Percentiles rank a stretch among this genome's conserved stretches.
These are phyloP conservation scores for Lactarius quietus DNA, from an alignment of 768 basidiomycete species.

Conservation along the genomic window DNA sequence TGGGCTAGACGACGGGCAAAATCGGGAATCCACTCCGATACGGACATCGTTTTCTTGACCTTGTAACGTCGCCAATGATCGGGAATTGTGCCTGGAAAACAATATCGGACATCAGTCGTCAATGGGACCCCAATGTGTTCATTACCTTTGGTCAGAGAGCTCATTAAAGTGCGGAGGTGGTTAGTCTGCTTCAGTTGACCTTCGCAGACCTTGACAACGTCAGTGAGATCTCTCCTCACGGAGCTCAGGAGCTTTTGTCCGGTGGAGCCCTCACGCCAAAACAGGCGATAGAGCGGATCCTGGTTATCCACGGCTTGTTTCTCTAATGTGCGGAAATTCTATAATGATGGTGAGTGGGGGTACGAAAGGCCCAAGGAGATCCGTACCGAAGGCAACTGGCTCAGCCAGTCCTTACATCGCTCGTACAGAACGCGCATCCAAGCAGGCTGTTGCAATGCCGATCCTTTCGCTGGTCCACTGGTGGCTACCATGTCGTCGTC, in stretches of 20 bases:
- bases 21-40: constrained; percentile 83
- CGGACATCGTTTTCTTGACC: constrained; percentile 74
- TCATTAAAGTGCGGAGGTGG: constrained; percentile 88
- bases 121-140: constrained; percentile 8
- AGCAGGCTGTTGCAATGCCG: constrained; percentile 74
- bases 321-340: constrained; percentile 63
- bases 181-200: constrained; percentile 95
- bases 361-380: neutral
- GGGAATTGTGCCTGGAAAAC: constrained; percentile 73
- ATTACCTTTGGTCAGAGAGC: constrained; percentile 82
- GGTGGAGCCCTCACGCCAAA: constrained; percentile 80
- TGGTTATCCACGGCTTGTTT: constrained; percentile 66
- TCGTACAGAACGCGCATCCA: constrained; percentile 91
- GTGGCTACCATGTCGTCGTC: constrained; percentile 59
- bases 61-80: constrained; percentile 88
- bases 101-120: constrained; percentile 22
- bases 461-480: constrained; percentile 57
- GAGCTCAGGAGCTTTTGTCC: constrained; percentile 74
- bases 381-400: constrained; percentile 68
- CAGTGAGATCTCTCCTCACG: constrained; percentile 75
- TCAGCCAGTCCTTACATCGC: constrained; percentile 82
- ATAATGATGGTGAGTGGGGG: constrained; percentile 22
- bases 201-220: constrained; percentile 80
- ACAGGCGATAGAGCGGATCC: constrained; percentile 86
- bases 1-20: constrained; percentile 79